Conservation (phyloP, 2,329 filamentous ascomycete genomes). For the Colletotrichum acutatum region DNA sequence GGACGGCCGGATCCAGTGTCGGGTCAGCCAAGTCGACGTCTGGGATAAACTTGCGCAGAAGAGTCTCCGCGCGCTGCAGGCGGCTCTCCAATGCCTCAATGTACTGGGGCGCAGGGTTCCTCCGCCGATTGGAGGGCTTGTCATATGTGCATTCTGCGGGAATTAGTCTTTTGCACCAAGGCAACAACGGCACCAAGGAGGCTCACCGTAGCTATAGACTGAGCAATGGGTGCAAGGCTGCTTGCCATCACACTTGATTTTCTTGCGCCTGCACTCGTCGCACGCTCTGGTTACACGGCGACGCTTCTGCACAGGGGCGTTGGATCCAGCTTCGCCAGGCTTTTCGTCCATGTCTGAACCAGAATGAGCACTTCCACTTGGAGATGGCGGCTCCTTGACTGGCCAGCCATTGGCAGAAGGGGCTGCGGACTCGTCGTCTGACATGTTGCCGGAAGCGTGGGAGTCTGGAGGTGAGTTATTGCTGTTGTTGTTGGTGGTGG, state of each 20-base stretch:
- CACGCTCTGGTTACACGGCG: conserved; percentile 83
- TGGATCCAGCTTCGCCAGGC: conserved; percentile 48
- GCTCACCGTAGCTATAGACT: conserved; percentile 93
- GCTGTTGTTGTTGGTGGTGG: background rate
- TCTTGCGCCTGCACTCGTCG: conserved; percentile 85
- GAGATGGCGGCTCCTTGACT: conserved; percentile 49
- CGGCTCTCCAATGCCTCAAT: conserved; percentile 89
- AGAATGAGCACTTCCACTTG: conserved; percentile 56
- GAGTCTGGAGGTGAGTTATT: conserved; percentile 29
- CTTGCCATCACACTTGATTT: conserved; percentile 89
- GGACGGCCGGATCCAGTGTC: conserved; percentile 79
- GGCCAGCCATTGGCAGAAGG: conserved; percentile 49
- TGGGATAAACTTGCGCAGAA: conserved; percentile 83
- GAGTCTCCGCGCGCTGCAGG: conserved; percentile 82
- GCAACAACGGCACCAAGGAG: too few species aligned
- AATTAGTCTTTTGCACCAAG: conserved; percentile 37
- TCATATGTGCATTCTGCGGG: conserved; percentile 89
- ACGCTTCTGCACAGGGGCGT: conserved; percentile 77
- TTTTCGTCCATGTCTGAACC: conserved; percentile 53
- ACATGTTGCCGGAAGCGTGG: conserved; percentile 49
- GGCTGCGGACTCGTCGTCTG: conserved; percentile 55
- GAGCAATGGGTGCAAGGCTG: conserved; percentile 95
- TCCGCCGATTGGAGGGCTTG: conserved; percentile 89
- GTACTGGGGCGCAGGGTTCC: conserved; percentile 92
- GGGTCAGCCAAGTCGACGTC: conserved; percentile 88